Evolutionary conservation across 495 filamentous ascomycete species (phyloP).

Genomic region (Aspergillus ellipticus): DNA sequence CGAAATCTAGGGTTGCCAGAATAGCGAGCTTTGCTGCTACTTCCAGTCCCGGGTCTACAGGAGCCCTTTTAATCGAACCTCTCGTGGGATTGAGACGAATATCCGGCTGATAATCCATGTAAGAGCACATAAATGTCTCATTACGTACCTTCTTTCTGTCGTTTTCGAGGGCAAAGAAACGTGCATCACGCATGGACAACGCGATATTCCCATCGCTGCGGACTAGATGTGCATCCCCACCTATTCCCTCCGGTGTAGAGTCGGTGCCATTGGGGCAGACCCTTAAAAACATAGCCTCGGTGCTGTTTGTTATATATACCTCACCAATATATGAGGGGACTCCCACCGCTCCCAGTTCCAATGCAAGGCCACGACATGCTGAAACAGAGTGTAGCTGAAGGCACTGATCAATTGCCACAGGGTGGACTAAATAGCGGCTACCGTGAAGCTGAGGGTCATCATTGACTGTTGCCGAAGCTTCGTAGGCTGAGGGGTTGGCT

Average conservation of each 20-base stretch:
- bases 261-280: neutral
- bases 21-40: neutral
- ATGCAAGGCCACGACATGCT: conserved; percentile 4
- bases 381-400: conserved; percentile 8
- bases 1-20: neutral
- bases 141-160: neutral
- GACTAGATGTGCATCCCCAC: neutral
- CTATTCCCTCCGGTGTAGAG: neutral
- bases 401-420: conserved; percentile 12
- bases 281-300: neutral
- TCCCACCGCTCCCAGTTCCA: neutral
- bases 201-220: neutral
- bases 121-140: neutral
- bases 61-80: neutral
- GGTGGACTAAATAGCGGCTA: conserved; percentile 7
- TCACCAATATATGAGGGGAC: neutral
- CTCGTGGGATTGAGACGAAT: neutral
- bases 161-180: neutral
- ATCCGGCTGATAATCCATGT: neutral
- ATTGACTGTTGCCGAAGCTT: neutral
- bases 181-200: neutral
- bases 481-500: conserved; percentile 3
- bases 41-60: neutral
- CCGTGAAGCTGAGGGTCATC: neutral
- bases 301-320: neutral